Evolutionary conservation across 73 alveolate species (phyloP), one percentile per base, ranked within the genome.

Genomic region (Stentor roeselii): DNA sequence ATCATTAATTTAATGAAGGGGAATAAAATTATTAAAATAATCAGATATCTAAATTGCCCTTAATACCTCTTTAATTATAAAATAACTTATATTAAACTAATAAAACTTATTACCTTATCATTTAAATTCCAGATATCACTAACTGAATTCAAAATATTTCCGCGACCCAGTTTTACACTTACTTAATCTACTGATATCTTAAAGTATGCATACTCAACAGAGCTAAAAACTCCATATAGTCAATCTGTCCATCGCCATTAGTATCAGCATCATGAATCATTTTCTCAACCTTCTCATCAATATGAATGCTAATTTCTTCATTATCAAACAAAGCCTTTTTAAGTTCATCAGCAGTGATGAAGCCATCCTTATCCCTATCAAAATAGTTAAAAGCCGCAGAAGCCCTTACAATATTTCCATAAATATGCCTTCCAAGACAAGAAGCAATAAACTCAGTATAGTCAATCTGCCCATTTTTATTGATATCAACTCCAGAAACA

Each of bases 361-460:
- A 88, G 21, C 98, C 98, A 60, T 82, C 82, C 4, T 91, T 90
- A 83, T 93, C 98, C 75, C 78, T 80, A 78, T 91, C 96, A 59
- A 88, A 88, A 61, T 88, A 83, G 59, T 91, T 76, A 82, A 91
- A 91, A 21, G 96, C 96, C 32, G 90, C 35, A 42, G 74, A 82
- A 11, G 88, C 61, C 40, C 82, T 82, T 31, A 84, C 90, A 58
- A 84, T 90, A 77, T 91, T 85, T 27, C 85, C 78, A 75, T 91
- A 91, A 36, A 30, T 85, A 76, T 91, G 84, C 67, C 91, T 78
- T 67, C 77, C 78, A 75, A 91, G 42, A 85, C 96, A 91, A 14
- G 86, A 93, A 3, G 96, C 94, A 50, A 91, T 88, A 61, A 91
- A 91, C 85, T 91, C 96, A 1, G 96, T 88, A 76, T 91, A 91